Evolutionary conservation across 2,329 filamentous ascomycete species (phyloP).

Genomic region (Microsporum ferrugineum): DNA sequence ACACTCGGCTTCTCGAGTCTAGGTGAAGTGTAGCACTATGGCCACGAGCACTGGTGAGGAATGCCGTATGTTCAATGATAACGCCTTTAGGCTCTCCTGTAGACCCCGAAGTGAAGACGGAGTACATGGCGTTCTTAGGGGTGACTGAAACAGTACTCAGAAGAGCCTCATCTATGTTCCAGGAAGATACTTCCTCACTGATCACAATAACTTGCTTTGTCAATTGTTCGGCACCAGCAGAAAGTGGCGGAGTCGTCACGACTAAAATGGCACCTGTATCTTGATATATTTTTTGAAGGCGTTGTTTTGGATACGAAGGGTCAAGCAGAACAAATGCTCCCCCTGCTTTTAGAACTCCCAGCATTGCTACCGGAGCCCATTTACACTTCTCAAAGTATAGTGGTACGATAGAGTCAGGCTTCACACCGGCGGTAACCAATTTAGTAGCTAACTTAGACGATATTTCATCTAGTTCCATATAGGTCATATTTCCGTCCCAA

Average conservation of each 20-base stretch:
- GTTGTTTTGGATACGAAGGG: conserved; percentile 7
- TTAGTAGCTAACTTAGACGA: conserved; percentile 14
- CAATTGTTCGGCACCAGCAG: background rate
- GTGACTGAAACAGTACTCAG: background rate
- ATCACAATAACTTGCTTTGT: background rate
- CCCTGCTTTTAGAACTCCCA: conserved; percentile 14
- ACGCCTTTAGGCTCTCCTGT: conserved; percentile 15
- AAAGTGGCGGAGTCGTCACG: conserved; percentile 7
- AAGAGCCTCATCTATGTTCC: background rate
- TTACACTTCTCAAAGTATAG: conserved; percentile 14
- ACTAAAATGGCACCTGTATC: conserved; percentile 8
- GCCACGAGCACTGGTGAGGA: conserved; percentile 37
- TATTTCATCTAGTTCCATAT: conserved; percentile 13
- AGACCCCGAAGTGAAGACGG: conserved; percentile 34
- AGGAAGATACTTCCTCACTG: background rate
- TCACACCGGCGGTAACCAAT: conserved; percentile 6
- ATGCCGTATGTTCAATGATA: conserved; percentile 24
- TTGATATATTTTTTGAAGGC: conserved; percentile 10
- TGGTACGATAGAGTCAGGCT: conserved; percentile 9
- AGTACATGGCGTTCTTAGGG: conserved; percentile 22
- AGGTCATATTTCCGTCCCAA: conserved; percentile 17
- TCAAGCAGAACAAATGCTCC: conserved; percentile 12
- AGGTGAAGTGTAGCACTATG: conserved; percentile 36
- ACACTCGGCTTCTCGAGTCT: conserved; percentile 32
- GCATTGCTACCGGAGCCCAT: conserved; percentile 12